These are phyloP conservation scores for Discostella pseudostelligera DNA, from an alignment of 108 stramenopile genomes.

Conservation along the genomic window DNA sequence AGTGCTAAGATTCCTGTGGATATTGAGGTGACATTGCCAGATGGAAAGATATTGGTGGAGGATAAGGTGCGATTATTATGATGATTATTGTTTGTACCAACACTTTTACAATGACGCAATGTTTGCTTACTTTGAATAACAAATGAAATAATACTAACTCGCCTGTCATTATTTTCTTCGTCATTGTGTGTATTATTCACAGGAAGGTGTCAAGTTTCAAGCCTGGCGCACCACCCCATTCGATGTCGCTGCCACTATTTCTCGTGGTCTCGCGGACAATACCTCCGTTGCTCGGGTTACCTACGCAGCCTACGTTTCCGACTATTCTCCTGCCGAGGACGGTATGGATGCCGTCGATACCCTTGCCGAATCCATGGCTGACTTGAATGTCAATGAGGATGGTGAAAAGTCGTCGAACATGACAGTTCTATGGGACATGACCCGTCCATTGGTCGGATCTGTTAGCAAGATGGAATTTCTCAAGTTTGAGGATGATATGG, in stretches of 20 bases:
- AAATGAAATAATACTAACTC: too few relatives aligned
- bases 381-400: constrained; percentile 59
- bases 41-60: constrained; percentile 75
- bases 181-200: too few relatives aligned
- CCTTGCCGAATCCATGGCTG: constrained; percentile 72
- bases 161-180: too few relatives aligned
- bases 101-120: too few relatives aligned
- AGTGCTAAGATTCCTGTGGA: constrained; percentile 66
- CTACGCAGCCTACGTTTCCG: constrained; percentile 70
- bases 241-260: constrained; percentile 90
- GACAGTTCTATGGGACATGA: constrained; percentile 95
- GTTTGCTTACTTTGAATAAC: too few relatives aligned
- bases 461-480: constrained; percentile 87
- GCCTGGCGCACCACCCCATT: constrained; percentile 87
- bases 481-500: constrained; percentile 88
- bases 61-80: constrained; percentile 44
- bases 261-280: constrained; percentile 88
- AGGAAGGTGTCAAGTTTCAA: constrained; percentile 43
- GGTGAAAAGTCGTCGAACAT: constrained; percentile 48
- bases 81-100: not conserved
- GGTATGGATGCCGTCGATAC: constrained; percentile 82
- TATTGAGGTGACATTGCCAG: constrained; percentile 94
- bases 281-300: constrained; percentile 87
- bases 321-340: constrained; percentile 75
- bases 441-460: constrained; percentile 88